Base-by-base conservation (phyloP, 257 asterid genomes). In the Knoxia roxburghii region DNA sequence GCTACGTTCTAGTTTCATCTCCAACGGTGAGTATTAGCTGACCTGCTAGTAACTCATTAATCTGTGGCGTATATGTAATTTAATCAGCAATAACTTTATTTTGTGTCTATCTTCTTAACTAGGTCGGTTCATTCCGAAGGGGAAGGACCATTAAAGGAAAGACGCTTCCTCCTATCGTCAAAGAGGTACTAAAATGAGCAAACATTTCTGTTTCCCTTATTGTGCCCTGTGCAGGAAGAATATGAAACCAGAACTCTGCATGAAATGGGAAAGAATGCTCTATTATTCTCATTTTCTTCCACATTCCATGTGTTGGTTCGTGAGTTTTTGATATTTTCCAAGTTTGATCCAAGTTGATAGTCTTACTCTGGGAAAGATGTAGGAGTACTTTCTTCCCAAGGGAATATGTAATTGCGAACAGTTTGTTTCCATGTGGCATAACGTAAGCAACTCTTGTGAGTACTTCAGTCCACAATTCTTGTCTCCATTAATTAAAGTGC, bases 111-210 rank as follows among this genome's bases (percentile, higher is more conserved):
- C 59, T 45, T 75, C 57, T 59, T 64, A 32, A 39, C 18, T 73
- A 88, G 96, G 98, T 91, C 49, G 98, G 98, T 68, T 77, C 85
- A 23, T 85, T 87, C 74, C 77, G 73, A 70, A 82, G 91, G 77
- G 86, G 84, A 75, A 84, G 81, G 81, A 81, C 86, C 63, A 40
- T 74, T 30, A 91, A 86, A 77, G 95, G 95, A 78, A 85, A 82
- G 81, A 81, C 72, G 76, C 92, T 76, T 61, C 78, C 79, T 24
- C 91, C 88, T 69, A 77, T 84, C 24, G 81, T 91, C 77, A 84
- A 89, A 83, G 95, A 85, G 97, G 97, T 91, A n/a, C n/a, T n/a
- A 79, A 24, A 27, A 40, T 10, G 67, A 21, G 43, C 72, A 60
- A 61, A 49, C 57, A 21, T 17, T 32, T 18, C 5, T 57, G 4